phyloP scores from a whole-genome alignment of 2,329 filamentous ascomycete species.

The Scedosporium apiospermum region DNA sequence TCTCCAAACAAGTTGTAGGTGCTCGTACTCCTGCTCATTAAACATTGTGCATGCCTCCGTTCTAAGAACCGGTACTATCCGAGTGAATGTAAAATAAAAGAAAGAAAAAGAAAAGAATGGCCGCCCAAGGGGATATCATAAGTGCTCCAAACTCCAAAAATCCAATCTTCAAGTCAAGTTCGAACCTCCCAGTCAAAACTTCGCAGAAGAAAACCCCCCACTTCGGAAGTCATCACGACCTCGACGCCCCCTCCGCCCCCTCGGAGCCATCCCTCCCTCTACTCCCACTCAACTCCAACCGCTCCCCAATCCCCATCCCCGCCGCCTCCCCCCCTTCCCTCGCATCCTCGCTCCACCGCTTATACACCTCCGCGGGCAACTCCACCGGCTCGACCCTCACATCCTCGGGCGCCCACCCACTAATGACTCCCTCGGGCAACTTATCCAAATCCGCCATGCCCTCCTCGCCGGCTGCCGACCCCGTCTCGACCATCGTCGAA shows the following conservation, averaged over 20 bases:
- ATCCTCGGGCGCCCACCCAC: not conserved
- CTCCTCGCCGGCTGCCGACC: not conserved
- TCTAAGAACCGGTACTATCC: not conserved
- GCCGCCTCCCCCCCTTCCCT: conserved; percentile 12
- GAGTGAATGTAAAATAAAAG: not conserved
- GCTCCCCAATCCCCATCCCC: conserved; percentile 18
- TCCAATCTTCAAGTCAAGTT: not conserved
- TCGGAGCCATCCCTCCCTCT: not conserved
- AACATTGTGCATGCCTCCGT: not conserved
- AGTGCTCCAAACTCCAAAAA: not conserved
- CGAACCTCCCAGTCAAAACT: not conserved
- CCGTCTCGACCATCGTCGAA: not conserved
- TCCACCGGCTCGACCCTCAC: not conserved
- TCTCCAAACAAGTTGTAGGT: not conserved
- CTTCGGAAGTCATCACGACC: not conserved
- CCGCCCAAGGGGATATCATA: not conserved
- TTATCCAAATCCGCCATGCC: not conserved
- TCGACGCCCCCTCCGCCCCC: not conserved
- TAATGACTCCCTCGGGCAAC: conserved; percentile 2
- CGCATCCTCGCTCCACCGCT: not conserved
- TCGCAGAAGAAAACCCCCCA: not conserved
- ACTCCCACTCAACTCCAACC: conserved; percentile 11
- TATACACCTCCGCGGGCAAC: not conserved
- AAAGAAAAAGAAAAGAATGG: not conserved
- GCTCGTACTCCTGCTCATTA: not conserved